A percentile compares a stretch with the other conserved stretches of the same genome.
Evolutionary conservation across 192 early-diverging fungal species (phyloP).

Genomic region (Coemansia sp.): DNA sequence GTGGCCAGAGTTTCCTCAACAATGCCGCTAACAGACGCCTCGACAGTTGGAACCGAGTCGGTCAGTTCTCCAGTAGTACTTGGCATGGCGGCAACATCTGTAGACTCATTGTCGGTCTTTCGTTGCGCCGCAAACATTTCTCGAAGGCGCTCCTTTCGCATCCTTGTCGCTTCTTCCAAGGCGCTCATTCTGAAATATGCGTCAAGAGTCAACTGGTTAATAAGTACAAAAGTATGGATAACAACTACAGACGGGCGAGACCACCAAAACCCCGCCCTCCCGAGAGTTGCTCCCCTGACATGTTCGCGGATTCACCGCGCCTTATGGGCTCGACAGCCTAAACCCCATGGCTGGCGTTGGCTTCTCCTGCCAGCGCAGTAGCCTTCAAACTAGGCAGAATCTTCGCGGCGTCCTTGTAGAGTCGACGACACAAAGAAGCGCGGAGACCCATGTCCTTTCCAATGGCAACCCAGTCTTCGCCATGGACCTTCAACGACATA

Average conservation of each 20-base stretch:
- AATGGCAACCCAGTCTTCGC: slow-evolving; percentile 1
- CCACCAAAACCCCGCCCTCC: neutral
- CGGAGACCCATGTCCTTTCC: slow-evolving; percentile 9
- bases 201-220: neutral
- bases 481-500: neutral
- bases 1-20: slow-evolving; percentile 17
- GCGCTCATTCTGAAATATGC: slow-evolving; percentile 3
- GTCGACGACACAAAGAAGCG: neutral
- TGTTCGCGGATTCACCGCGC: neutral
- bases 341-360: neutral
- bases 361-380: neutral
- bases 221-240: neutral
- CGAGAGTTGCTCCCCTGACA: neutral
- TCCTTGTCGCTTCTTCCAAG: slow-evolving; percentile 63
- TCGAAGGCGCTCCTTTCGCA: slow-evolving; percentile 64
- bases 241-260: neutral
- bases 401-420: neutral
- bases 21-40: slow-evolving; percentile 10
- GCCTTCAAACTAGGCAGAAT: slow-evolving; percentile 5
- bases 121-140: neutral
- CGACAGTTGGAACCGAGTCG: neutral
- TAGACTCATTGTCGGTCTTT: neutral
- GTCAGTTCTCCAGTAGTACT: neutral
- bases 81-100: neutral
- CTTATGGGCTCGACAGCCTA: neutral